These are phyloP conservation scores for Quercus lobata DNA, from an alignment of 331 rosid species.

Conservation along the genomic window DNA sequence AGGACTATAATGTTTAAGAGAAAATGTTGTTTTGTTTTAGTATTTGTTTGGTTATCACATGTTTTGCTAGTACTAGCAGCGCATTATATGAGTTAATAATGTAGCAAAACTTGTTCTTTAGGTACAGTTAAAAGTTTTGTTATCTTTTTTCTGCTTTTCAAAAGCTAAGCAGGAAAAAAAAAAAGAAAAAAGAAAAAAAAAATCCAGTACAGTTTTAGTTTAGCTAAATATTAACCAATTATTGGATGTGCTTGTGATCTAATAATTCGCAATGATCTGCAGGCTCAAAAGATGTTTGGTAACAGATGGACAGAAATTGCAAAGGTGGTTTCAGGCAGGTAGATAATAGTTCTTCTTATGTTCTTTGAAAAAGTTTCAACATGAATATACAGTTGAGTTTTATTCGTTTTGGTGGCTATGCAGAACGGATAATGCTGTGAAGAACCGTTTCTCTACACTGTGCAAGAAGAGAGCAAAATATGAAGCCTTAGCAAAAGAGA, in stretches of 20 bases:
- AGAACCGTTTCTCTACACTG: conserved; percentile 90
- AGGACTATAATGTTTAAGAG: neutral
- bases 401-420: conserved; percentile 5
- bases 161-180: conserved; percentile 7
- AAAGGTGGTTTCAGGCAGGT: conserved; percentile 99
- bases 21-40: neutral
- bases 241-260: conserved; percentile 31
- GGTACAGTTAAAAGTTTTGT: neutral
- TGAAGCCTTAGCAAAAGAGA: conserved; percentile 90
- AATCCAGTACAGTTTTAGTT: neutral
- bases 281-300: conserved; percentile 97
- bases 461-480: conserved; percentile 98
- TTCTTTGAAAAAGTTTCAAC: conserved; percentile 1
- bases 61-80: neutral
- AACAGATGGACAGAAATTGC: conserved; percentile 99
- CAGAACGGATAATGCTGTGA: conserved; percentile 99
- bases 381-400: neutral
- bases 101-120: neutral
- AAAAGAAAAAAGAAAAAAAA: neutral
- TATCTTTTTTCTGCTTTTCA: neutral
- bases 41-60: neutral
- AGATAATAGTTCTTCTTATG: conserved; percentile 8
- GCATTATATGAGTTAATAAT: neutral
- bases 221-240: neutral
- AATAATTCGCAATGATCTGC: conserved; percentile 29